Evolutionary conservation across 2,329 filamentous ascomycete genomes (phyloP).

Genomic region (Xylariaceae sp.): DNA sequence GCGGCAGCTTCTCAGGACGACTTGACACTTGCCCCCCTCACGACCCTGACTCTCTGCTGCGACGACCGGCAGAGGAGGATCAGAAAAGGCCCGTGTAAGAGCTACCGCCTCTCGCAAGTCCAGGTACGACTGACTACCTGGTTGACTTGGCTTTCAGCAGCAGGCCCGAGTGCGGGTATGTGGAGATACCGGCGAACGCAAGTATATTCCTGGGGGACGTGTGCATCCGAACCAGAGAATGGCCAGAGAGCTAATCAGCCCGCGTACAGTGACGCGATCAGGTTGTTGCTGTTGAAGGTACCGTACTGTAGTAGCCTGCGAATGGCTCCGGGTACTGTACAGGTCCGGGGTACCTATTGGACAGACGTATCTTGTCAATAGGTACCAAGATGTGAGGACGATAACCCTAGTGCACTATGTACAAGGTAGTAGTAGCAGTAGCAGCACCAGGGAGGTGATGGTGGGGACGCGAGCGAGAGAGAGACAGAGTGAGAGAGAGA

Average conservation of each 20-base stretch:
- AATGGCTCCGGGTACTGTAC: conserved; percentile 9
- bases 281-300: not conserved
- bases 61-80: conserved; percentile 9
- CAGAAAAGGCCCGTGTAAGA: conserved; percentile 3
- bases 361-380: conserved; percentile 7
- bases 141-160: not conserved
- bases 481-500: not conserved
- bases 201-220: not conserved
- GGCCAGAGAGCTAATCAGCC: conserved; percentile 2
- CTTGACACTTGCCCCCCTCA: conserved; percentile 19
- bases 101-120: not conserved
- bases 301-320: not conserved
- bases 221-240: not conserved
- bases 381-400: conserved; percentile 9
- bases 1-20: conserved; percentile 17
- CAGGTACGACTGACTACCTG: not conserved
- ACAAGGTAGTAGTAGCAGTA: conserved; percentile 11
- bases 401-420: conserved; percentile 17
- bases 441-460: too few relatives aligned
- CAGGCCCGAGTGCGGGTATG: not conserved
- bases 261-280: conserved; percentile 16
- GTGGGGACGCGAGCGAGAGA: conserved; percentile 10
- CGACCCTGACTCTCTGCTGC: conserved; percentile 13
- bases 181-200: not conserved
- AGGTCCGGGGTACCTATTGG: conserved; percentile 9